These are phyloP conservation scores for Chalciporus pseudorubinellus DNA, from an alignment of 768 basidiomycete genomes.

Conservation along the genomic window DNA sequence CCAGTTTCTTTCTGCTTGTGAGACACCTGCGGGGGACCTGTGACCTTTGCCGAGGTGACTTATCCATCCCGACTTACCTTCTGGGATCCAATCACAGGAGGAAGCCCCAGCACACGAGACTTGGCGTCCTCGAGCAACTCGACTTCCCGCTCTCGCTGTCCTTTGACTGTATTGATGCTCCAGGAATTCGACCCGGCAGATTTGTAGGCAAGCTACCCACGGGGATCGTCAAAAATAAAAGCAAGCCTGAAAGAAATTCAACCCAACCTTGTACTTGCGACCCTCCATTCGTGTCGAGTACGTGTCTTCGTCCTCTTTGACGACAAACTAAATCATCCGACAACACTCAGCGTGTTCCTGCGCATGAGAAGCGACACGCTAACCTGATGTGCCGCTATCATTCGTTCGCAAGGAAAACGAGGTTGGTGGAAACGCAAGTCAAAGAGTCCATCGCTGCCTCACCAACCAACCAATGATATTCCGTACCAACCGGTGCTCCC, in stretches of 20 bases:
- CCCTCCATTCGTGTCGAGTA: constrained; percentile 10
- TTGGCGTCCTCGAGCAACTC: constrained; percentile 10
- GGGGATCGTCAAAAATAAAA: too few species aligned
- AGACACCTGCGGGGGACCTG: neutral
- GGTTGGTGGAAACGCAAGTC: too few species aligned
- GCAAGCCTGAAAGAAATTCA: too few species aligned
- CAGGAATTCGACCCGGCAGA: constrained; percentile 7
- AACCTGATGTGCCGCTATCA: neutral
- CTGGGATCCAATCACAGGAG: constrained; percentile 10
- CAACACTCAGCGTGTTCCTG: neutral
- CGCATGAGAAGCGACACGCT: neutral
- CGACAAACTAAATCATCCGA: constrained; percentile 1
- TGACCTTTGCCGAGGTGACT: neutral
- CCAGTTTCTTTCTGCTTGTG: neutral
- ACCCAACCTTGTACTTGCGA: constrained; percentile 10
- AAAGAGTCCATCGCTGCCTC: neutral
- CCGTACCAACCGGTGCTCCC: neutral
- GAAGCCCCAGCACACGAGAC: neutral
- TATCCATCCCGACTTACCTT: neutral
- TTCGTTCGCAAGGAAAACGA: too few species aligned
- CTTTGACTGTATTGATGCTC: constrained; percentile 9
- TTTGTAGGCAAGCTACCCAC: constrained; percentile 4
- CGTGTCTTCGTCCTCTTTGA: constrained; percentile 12
- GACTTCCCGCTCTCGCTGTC: constrained; percentile 10
- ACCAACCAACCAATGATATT: constrained; percentile 8